Base-by-base conservation (phyloP, 345 rosid genomes). In the Dimocarpus longan region DNA sequence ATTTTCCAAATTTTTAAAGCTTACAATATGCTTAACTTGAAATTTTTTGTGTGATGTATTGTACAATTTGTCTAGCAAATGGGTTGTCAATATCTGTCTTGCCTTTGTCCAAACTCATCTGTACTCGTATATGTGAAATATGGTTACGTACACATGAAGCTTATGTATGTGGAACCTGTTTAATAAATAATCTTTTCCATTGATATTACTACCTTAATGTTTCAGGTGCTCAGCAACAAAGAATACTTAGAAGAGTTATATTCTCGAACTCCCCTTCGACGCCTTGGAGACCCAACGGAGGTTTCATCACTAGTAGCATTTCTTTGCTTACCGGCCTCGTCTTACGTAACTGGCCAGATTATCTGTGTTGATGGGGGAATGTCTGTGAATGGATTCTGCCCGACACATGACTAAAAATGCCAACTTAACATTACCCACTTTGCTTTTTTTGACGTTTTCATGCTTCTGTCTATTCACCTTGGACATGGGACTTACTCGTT, bases 261-360 rank as follows among this genome's bases (percentile, higher is more conserved):
- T 64, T 87, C 85, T 26, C 86, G 86, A 78, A 90, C 93, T 66
- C 95, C 95, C 22, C 84, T 91, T 60, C 56, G 78, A 32, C 91
- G 93, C 8, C 87, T 89, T 40, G 91, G 93, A 76, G 91, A 91
- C 15, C 88, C 93, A 37, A 81, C 40, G 12, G 95, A 90, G 46
- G 93, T 88, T 48, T 89, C 92, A 63, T 85, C 92, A n/a, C 60
- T 86, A 79, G 96, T 92, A 73, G 98, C 93, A 3, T 92, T 92
- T 82, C 88, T 93, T 46, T 92, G 97, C 76, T 44, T 92, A 74
- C 97, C 97, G 59, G 93, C 93, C 76, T 89, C 98, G 56, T 89
- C 94, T 24, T 92, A 88, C 88, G 85, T 93, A 28, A 92, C 98
- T 10, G 93, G 93, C 65, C 95, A 91, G 87, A 86, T 88, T 73